These are phyloP conservation scores for Luzula sylvatica DNA, from an alignment of 176 grass and related monocot species.

Conservation along the genomic window DNA sequence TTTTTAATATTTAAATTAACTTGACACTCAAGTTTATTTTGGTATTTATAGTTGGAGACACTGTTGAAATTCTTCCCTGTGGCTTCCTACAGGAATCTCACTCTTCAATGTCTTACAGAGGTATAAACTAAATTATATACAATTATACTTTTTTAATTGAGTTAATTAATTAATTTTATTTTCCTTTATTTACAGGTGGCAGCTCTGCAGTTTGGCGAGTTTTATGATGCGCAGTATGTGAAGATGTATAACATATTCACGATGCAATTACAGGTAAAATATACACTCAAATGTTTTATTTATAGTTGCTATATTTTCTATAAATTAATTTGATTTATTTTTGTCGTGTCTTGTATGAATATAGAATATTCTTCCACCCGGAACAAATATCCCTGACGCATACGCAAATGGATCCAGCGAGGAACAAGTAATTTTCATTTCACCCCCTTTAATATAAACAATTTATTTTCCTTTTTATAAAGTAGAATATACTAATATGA, in stretches of 20 bases:
- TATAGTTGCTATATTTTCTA: conserved; percentile 6
- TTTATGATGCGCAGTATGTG: conserved; percentile 90
- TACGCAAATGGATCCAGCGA: conserved; percentile 97
- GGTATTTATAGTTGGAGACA: conserved; percentile 73
- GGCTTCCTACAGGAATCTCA: conserved; percentile 88
- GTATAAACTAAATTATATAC: conserved; percentile 26
- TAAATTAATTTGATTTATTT: neutral
- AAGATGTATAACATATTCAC: conserved; percentile 98
- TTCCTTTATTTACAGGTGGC: conserved; percentile 56
- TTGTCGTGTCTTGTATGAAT: conserved; percentile 13
- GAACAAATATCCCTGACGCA: conserved; percentile 71
- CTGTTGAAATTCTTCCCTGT: conserved; percentile 87
- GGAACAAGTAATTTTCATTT: conserved; percentile 51
- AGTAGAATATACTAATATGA: too few species aligned
- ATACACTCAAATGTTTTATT: conserved; percentile 1
- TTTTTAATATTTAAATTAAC: conserved; percentile 8
- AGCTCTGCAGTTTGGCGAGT: conserved; percentile 96
- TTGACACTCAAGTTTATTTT: conserved; percentile 11
- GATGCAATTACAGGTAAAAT: conserved; percentile 80
- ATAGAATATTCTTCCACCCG: conserved; percentile 81
- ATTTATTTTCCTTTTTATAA: conserved; percentile 6
- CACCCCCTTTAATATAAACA: neutral
- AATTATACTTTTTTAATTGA: neutral
- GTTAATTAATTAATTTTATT: conserved; percentile 12
- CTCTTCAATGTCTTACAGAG: conserved; percentile 97